Base-by-base conservation (phyloP, 495 filamentous ascomycete species). In the Penicillium pancosmium region DNA sequence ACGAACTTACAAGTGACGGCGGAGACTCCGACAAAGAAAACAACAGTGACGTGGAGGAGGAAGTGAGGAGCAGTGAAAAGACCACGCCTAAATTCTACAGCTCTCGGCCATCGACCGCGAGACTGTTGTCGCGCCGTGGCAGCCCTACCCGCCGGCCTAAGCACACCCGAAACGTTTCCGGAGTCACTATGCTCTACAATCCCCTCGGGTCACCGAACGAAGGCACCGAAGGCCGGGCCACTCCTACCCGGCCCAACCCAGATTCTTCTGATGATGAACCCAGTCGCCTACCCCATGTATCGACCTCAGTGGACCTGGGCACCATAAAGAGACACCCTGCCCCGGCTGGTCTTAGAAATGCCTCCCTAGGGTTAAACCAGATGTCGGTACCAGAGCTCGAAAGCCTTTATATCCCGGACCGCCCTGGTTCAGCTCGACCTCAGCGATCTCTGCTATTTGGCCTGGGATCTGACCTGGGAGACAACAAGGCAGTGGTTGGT, bases 1-100 rank as follows among this genome's bases (percentile, higher is more conserved):
- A 96, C 62, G 92, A 96, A 70, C 79, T 91, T n/a, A 82, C 91
- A n/a, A 92, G 90, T 0, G 88, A 89, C 41, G 88, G 87, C 43
- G 84, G 87, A 36, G 86, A 87, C 48, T 66, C 67, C 2, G 60
- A 57, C 36, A 80, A 82, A 34, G 76, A 78, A 27, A 62, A 75
- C 31, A 58, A 67, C n/a, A 52, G 65, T 19, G 60, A 69, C 12
- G 52, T 50, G 3, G 41, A 40, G 9, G 44, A 63, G 10, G 60
- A 54, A 0, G 47, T 48, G 1, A 59, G 52, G n/a, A 68, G 60
- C 27, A 57, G 61, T 2, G 66, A 67, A 12, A 77, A 74, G 49
- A 60, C 61, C 0, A 70, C 72, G 1, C 72, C 72, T 3, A 78
- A 74, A 55, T 78, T 78, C 57, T 78, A 77, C 65, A 78, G 73